These are phyloP conservation scores for Nannochloris sp. DNA, from an alignment of 139 green algal genomes.

Conservation along the genomic window DNA sequence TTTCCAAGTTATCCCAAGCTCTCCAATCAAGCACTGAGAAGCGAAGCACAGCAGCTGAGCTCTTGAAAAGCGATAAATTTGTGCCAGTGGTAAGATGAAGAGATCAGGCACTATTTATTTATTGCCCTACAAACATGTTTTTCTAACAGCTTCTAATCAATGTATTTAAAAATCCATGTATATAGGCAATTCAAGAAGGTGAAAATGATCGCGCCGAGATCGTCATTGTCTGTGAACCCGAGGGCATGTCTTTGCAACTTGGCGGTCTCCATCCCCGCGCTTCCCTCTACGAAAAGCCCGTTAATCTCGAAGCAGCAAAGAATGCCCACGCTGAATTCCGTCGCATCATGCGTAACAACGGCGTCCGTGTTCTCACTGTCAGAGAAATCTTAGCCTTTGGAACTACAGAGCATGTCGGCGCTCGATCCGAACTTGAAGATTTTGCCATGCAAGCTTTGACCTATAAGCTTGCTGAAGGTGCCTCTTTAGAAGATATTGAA, in stretches of 20 bases:
- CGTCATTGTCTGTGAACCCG: constrained; percentile 82
- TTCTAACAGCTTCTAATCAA: background rate
- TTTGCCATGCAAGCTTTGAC: constrained; percentile 68
- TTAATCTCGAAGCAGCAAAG: constrained; percentile 86
- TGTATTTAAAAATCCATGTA: background rate
- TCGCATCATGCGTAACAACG: constrained; percentile 67
- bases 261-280: constrained; percentile 84
- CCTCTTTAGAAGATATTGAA: constrained; percentile 41
- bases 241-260: constrained; percentile 86
- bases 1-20: background rate
- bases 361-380: constrained; percentile 81
- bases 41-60: background rate
- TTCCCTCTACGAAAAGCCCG: constrained; percentile 84
- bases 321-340: constrained; percentile 76
- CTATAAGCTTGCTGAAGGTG: constrained; percentile 30
- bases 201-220: constrained; percentile 36
- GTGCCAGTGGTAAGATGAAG: background rate
- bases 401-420: constrained; percentile 66
- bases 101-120: background rate
- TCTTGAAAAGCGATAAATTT: constrained; percentile 19
- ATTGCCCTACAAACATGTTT: background rate
- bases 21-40: background rate
- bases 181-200: constrained; percentile 22
- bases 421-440: constrained; percentile 82
- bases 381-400: constrained; percentile 77